These are phyloP conservation scores for Coemansia sp. DNA, from an alignment of 192 early-diverging fungal genomes.

Conservation along the genomic window DNA sequence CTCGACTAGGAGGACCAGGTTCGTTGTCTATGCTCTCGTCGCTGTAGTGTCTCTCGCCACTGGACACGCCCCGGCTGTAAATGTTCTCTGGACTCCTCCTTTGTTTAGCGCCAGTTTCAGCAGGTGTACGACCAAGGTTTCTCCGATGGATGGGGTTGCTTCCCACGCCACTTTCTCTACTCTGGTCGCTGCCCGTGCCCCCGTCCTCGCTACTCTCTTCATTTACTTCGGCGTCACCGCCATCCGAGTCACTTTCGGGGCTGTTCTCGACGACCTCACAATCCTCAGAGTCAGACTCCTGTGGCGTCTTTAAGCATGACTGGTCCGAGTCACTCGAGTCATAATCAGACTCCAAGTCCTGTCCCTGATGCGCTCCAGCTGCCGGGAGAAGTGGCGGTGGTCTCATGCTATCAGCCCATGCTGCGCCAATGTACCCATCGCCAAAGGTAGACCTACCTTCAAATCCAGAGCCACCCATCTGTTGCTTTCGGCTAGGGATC, in stretches of 20 bases:
- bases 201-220: conserved; percentile 10
- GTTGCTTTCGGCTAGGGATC: conserved; percentile 1
- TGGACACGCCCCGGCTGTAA: not conserved
- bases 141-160: not conserved
- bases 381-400: conserved; percentile 20
- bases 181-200: conserved; percentile 7
- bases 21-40: conserved; percentile 11
- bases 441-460: not conserved
- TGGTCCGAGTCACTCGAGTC: conserved; percentile 44
- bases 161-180: not conserved
- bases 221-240: conserved; percentile 8
- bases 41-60: not conserved
- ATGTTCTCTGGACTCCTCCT: not conserved
- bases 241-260: conserved; percentile 14
- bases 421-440: not conserved
- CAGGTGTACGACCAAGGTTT: not conserved
- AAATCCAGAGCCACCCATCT: not conserved
- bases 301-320: conserved; percentile 46
- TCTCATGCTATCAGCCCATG: conserved; percentile 10
- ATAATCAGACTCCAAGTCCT: conserved; percentile 18
- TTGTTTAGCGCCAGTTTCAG: not conserved
- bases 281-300: conserved; percentile 33
- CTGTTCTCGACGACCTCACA: conserved; percentile 17
- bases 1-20: conserved; percentile 25
- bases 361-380: not conserved